Base-by-base conservation (phyloP, 352 stramenopile genomes). In the Pythium sp. region DNA sequence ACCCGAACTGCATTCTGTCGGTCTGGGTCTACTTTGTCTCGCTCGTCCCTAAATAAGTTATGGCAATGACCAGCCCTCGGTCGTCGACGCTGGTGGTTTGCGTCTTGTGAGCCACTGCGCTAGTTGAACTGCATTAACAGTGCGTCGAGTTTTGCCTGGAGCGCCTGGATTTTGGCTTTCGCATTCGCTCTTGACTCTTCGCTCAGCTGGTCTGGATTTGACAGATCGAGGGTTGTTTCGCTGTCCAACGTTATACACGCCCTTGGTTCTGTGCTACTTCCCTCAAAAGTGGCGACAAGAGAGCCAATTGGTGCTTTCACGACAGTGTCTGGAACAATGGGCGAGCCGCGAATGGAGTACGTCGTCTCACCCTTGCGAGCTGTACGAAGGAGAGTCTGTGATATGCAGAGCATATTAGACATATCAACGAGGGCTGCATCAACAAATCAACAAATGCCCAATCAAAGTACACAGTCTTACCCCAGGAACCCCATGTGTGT, bases 1-100 rank as follows among this genome's bases (percentile, higher is more conserved):
- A 98, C 65, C 81, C 90, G 11, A 93, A 94, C 70, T 84, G 86
- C 55, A 76, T 98, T 11, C 73, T 98, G 22, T 97, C 87, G 5
- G 85, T 98, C 58, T 98, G 94, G 95, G 80, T 98, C 20, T 98
- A 98, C 80, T 79, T 98, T 15, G 84, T 89, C 58, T 80, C 91
- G 14, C 79, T 96, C 41, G 73, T 75, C 26, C 72, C 74, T 34
- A 79, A 30, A 58, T 67, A 71, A 71, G 24, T 58, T 65, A 64
- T 38, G 28, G n/a, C 30, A 49, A 38, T 38, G 20, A 53, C 12
- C 18, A 28, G 18, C 24, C 3, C 5, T 55, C 22, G 58, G 36
- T 34, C n/a, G 9, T n/a, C 30, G n/a, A 18, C 24, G 28, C 30
- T 41, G 26, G 18, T 24, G 4, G 8, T 38, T 15, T 15, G 22